Conservation (phyloP, 495 filamentous ascomycete species). For the Annulohypoxylon stygium region DNA sequence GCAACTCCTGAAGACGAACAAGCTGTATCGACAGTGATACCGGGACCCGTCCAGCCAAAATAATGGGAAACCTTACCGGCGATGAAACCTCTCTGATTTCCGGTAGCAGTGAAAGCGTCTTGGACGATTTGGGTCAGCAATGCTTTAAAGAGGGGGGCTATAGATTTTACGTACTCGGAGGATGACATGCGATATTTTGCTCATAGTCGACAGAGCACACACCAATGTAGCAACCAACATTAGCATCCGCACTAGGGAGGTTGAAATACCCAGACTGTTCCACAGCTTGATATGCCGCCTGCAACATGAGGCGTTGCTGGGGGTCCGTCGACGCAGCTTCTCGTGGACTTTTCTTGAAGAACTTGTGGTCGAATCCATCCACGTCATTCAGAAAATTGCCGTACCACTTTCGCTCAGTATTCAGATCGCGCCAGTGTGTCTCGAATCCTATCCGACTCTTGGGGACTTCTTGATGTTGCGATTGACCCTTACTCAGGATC, state of each 20-base stretch:
- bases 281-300: constrained; percentile 62
- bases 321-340: constrained; percentile 58
- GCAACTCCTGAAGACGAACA: constrained; percentile 61
- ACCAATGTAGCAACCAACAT: constrained; percentile 59
- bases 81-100: neutral
- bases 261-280: constrained; percentile 56
- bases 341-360: constrained; percentile 61
- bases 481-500: neutral
- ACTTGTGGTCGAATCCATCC: constrained; percentile 61
- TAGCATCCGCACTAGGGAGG: constrained; percentile 47
- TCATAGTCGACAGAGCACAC: constrained; percentile 66
- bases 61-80: constrained; percentile 49
- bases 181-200: constrained; percentile 28
- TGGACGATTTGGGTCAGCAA: neutral
- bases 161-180: neutral
- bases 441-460: neutral
- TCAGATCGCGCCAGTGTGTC: neutral
- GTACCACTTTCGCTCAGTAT: constrained; percentile 46
- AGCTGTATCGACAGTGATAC: constrained; percentile 63
- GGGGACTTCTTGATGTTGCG: neutral
- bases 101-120: constrained; percentile 17
- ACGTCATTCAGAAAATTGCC: constrained; percentile 46
- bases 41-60: constrained; percentile 63
- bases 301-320: constrained; percentile 57
- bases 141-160: too few species aligned